Evolutionary conservation across 768 basidiomycete species (phyloP).

Genomic region (Rhizopogon vesiculosus): DNA sequence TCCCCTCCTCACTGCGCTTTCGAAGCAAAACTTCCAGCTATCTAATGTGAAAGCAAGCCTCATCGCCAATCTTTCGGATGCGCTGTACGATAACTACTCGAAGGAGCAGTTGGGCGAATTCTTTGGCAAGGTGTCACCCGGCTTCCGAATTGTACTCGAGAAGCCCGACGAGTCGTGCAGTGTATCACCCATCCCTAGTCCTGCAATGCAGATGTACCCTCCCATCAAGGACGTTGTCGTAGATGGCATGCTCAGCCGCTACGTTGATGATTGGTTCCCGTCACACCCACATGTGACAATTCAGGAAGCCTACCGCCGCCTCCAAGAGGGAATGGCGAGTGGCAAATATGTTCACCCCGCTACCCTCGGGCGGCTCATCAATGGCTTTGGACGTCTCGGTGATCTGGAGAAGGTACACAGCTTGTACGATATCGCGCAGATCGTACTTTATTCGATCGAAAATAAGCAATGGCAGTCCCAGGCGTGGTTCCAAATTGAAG

Average conservation of each 20-base stretch:
- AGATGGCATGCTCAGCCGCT: conserved; percentile 21
- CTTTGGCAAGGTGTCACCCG: conserved; percentile 7
- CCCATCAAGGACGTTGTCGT: conserved; percentile 12
- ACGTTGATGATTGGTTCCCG: conserved; percentile 30
- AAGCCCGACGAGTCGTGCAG: neutral
- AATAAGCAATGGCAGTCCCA: conserved; percentile 44
- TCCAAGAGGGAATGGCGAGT: conserved; percentile 36
- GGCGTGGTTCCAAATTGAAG: conserved; percentile 78
- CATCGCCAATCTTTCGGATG: conserved; percentile 15
- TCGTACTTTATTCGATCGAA: conserved; percentile 41
- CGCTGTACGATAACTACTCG: conserved; percentile 15
- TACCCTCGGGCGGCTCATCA: conserved; percentile 59
- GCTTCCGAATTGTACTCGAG: conserved; percentile 1
- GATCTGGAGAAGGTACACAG: conserved; percentile 57
- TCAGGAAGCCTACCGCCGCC: conserved; percentile 41
- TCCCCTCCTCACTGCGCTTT: conserved; percentile 39
- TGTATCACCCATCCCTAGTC: neutral
- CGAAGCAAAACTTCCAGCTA: conserved; percentile 26
- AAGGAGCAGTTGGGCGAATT: conserved; percentile 19
- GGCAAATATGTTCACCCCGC: conserved; percentile 43
- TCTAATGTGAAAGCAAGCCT: conserved; percentile 15
- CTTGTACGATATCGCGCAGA: conserved; percentile 67
- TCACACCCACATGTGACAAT: conserved; percentile 23
- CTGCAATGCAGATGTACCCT: conserved; percentile 7
- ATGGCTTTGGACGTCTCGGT: conserved; percentile 58